Evolutionary conservation across 2,329 filamentous ascomycete genomes (phyloP).

Genomic region (Pyricularia pennisetigena): DNA sequence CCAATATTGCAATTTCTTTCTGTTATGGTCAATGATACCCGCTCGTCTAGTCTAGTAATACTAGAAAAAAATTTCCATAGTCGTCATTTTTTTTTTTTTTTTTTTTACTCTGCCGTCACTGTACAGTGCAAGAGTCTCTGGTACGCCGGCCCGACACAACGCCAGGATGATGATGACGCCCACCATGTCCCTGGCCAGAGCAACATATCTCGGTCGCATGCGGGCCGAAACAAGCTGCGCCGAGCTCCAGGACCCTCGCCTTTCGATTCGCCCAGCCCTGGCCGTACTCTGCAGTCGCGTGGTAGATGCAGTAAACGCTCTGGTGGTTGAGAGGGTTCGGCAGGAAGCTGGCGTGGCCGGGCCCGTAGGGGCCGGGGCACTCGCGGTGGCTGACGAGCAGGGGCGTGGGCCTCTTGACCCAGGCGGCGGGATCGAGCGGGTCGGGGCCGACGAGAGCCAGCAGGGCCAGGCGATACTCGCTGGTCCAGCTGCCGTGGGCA

Average conservation of each 20-base stretch:
- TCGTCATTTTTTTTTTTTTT: no score
- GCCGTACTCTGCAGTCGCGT: conserved; percentile 8
- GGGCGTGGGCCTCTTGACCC: not conserved
- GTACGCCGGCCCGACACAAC: not conserved
- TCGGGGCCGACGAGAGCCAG: conserved; percentile 9
- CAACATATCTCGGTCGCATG: conserved; percentile 10
- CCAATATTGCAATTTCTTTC: no score
- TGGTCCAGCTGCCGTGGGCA: conserved; percentile 13
- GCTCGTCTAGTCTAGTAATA: no score
- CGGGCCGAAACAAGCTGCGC: conserved; percentile 8
- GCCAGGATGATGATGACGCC: not conserved
- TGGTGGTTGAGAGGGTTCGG: conserved; percentile 9
- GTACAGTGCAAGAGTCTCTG: not conserved
- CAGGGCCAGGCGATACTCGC: conserved; percentile 12
- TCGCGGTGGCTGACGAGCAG: conserved; percentile 4
- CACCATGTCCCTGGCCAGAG: not conserved
- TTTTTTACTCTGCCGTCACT: not conserved
- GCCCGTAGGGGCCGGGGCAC: conserved; percentile 10
- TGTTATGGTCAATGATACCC: no score
- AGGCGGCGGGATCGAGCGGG: conserved; percentile 8
- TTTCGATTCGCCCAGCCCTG: conserved; percentile 13
- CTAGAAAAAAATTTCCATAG: not conserved
- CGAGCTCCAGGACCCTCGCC: conserved; percentile 9
- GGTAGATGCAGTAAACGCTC: conserved; percentile 12
- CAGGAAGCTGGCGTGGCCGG: conserved; percentile 12